Conservation (phyloP, 306 rosid genomes). For the Biancaea sappan region DNA sequence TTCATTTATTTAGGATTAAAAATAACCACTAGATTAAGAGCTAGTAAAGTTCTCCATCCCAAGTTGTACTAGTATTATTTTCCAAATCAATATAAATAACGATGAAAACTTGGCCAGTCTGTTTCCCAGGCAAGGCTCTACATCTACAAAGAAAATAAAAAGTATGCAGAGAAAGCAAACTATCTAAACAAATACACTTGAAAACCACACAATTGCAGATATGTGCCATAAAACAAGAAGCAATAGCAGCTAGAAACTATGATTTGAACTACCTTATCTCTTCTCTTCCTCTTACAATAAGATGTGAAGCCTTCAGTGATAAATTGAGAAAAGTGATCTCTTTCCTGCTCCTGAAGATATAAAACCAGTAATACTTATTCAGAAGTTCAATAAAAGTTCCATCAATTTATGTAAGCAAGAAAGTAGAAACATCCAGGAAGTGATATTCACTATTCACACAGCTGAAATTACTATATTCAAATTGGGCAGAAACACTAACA, state of each 20-base stretch:
- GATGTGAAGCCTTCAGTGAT: slow-evolving; percentile 91
- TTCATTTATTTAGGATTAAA: background rate
- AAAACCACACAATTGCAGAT: background rate
- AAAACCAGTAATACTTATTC: slow-evolving; percentile 1
- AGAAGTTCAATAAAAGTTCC: background rate
- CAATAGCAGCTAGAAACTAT: slow-evolving; percentile 6
- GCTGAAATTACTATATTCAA: slow-evolving; percentile 14
- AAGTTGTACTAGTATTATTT: background rate
- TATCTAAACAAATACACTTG: slow-evolving; percentile 6
- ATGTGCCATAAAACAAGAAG: slow-evolving; percentile 3
- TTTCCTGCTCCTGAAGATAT: slow-evolving; percentile 75
- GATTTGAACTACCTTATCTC: slow-evolving; percentile 76
- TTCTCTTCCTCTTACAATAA: slow-evolving; percentile 97
- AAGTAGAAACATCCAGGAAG: slow-evolving; percentile 14
- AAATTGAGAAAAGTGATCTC: slow-evolving; percentile 92
- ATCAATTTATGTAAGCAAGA: background rate
- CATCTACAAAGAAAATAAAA: background rate
- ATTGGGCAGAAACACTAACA: background rate
- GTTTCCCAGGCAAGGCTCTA: background rate
- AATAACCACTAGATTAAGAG: background rate
- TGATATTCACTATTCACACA: background rate
- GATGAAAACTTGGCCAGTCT: background rate
- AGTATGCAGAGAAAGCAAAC: slow-evolving; percentile 10
- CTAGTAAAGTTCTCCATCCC: background rate
- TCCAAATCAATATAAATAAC: background rate